Conservation (phyloP, 306 rosid species). For the Vigna angularis region DNA sequence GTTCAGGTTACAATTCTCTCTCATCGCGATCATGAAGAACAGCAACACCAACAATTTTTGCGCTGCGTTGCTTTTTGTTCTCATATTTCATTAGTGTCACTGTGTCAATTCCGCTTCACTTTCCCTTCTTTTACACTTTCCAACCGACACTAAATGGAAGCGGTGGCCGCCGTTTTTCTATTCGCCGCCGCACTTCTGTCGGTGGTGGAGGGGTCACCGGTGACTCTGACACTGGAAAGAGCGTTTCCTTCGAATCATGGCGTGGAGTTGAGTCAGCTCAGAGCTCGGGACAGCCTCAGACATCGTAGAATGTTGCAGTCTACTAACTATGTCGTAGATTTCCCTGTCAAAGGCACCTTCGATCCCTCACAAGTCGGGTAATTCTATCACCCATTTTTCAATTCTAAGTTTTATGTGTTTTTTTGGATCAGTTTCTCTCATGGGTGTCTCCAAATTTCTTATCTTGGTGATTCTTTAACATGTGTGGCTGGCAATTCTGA, state of each 20-base stretch:
- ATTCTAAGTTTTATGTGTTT: neutral
- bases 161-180: conserved; percentile 53
- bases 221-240: conserved; percentile 69
- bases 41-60: conserved; percentile 22
- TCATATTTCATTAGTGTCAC: conserved; percentile 37
- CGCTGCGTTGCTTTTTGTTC: conserved; percentile 40
- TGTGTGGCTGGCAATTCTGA: neutral
- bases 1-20: conserved; percentile 3
- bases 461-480: neutral
- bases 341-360: conserved; percentile 72
- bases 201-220: conserved; percentile 51
- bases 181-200: conserved; percentile 48
- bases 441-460: neutral
- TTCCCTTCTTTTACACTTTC: conserved; percentile 28
- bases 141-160: conserved; percentile 24
- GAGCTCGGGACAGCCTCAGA: conserved; percentile 63
- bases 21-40: conserved; percentile 33
- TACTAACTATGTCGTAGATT: conserved; percentile 61
- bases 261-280: conserved; percentile 67
- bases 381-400: neutral
- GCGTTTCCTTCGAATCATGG: conserved; percentile 72
- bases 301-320: conserved; percentile 82
- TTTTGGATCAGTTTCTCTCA: conserved; percentile 25
- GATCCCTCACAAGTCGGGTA: conserved; percentile 84
- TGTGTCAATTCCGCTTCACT: neutral